Conservation (phyloP, 495 filamentous ascomycete genomes). For the Neurospora sp. region DNA sequence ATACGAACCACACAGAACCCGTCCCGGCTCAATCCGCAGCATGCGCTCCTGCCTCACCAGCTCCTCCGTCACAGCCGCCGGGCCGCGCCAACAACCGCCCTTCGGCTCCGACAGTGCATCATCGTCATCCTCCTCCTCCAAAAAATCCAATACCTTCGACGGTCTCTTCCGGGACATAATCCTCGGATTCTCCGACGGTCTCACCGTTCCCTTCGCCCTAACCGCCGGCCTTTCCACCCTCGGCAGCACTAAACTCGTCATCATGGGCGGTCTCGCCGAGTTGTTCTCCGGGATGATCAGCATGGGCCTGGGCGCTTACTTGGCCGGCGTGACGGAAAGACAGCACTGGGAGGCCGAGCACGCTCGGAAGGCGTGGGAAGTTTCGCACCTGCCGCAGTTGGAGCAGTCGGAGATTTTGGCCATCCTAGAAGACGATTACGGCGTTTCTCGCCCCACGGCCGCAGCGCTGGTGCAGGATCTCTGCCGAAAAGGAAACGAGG, state of each 20-base stretch:
- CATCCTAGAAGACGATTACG: conserved; percentile 31
- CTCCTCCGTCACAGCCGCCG: neutral
- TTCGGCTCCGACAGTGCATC: neutral
- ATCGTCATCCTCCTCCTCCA: neutral
- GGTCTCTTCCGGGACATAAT: conserved; percentile 32
- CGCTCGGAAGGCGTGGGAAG: conserved; percentile 32
- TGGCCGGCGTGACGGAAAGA: conserved; percentile 38
- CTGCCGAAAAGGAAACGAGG: conserved; percentile 19
- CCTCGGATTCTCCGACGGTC: conserved; percentile 44
- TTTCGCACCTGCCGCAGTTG: conserved; percentile 26
- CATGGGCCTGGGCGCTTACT: conserved; percentile 54
- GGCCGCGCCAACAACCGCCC: neutral
- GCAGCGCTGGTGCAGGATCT: conserved; percentile 31
- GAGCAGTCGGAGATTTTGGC: conserved; percentile 36
- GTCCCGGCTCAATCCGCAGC: neutral
- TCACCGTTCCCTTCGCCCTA: conserved; percentile 48
- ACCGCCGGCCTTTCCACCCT: conserved; percentile 43
- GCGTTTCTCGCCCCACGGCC: conserved; percentile 21
- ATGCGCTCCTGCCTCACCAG: neutral
- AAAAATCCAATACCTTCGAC: neutral
- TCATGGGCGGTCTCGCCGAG: conserved; percentile 53
- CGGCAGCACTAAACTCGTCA: conserved; percentile 44
- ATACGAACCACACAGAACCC: neutral
- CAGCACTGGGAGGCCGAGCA: conserved; percentile 39
- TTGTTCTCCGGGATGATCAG: conserved; percentile 50